Evolutionary conservation across 2,329 filamentous ascomycete genomes (phyloP), one percentile per base, ranked within the genome.

Genomic region (Arthroderma uncinatum): DNA sequence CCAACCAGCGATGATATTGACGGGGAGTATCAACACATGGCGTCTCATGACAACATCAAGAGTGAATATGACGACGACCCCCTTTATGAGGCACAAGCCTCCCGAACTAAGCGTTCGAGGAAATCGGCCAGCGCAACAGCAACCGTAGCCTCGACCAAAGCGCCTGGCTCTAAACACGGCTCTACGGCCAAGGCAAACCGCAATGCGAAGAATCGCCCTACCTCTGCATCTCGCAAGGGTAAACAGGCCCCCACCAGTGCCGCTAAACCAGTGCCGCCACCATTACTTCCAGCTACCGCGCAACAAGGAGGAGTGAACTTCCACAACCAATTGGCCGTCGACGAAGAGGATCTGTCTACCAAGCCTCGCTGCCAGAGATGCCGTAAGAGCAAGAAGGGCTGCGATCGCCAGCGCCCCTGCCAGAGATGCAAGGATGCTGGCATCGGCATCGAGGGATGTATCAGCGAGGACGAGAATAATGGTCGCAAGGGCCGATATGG

Each of bases 361-460:
- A 96, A 97, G 75, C 93, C 93, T 57, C 90, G 93, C 61, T 98
- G 93, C 78, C 93, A 98, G 72, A 87, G 93, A 58, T 98, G 93
- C 79, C 87, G 93, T 67, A 98, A 98, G 82, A 97, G 92, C 76
- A 98, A 98, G 80, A 98, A 98, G 76, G 93, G 93, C 10, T 98
- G 93, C 70, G 93, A 98, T 75, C 86, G 93, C 58, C 93, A 97
- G 74, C 85, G 93, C 39, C 93, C 93, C 28, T 98, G 93, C 68
- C 89, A 90, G 57, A 84, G 93, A 62, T 98, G 93, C 82, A 89
- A 90, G 71, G 93, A 98, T 74, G 93, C 93, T 44, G 93, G 93
- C 19, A 89, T 98, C 65, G 87, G 87, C 58, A 84, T 89, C 59
- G 93, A 97, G 64, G 89, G 92, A 62, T 98, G 93, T 72, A 83